These are phyloP conservation scores for Cyclocybe aegerita DNA, from an alignment of 768 basidiomycete species.

Conservation along the genomic window DNA sequence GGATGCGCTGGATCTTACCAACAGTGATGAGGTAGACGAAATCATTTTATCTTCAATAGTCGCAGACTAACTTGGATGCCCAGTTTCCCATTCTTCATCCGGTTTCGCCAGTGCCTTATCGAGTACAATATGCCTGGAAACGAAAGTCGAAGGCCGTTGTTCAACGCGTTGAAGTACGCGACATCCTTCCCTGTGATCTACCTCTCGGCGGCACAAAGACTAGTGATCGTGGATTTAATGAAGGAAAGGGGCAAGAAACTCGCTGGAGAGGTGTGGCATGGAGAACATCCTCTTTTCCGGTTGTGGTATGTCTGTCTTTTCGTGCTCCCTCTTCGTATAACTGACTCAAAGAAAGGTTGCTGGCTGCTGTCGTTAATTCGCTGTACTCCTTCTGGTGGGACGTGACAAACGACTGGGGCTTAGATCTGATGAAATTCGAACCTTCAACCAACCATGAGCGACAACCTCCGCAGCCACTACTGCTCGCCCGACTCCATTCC, in stretches of 20 bases:
- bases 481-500: constrained; percentile 48
- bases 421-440: constrained; percentile 61
- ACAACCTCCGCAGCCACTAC: constrained; percentile 41
- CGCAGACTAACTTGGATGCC: too few relatives aligned
- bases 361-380: constrained; percentile 85
- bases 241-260: constrained; percentile 45
- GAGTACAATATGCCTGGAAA: constrained; percentile 72
- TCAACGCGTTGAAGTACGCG: constrained; percentile 95
- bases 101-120: constrained; percentile 90
- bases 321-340: neutral
- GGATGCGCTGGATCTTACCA: constrained; percentile 76
- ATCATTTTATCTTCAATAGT: neutral
- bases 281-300: constrained; percentile 77
- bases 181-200: constrained; percentile 96
- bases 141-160: constrained; percentile 69
- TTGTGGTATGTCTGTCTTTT: constrained; percentile 63
- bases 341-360: constrained; percentile 52
- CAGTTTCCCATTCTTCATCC: constrained; percentile 84
- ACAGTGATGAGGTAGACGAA: constrained; percentile 78
- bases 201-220: constrained; percentile 86
- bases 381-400: constrained; percentile 99
- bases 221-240: constrained; percentile 60
- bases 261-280: constrained; percentile 58
- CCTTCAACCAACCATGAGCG: constrained; percentile 24
- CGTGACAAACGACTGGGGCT: constrained; percentile 96